Conservation (phyloP, 768 basidiomycete species). For the Fistulinella prunicolor region DNA sequence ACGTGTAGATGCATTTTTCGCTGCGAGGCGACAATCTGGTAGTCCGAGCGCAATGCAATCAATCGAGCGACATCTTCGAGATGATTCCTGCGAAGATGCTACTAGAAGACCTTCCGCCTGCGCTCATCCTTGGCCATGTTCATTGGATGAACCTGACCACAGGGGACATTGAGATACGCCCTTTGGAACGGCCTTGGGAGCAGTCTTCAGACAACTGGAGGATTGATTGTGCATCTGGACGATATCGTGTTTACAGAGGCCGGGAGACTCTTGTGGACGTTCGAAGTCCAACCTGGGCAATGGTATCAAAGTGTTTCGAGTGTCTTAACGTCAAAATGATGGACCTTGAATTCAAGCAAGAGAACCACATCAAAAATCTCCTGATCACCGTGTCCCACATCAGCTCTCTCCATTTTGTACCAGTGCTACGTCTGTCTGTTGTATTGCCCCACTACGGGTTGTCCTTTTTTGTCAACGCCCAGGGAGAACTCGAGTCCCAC, state of each 20-base stretch:
- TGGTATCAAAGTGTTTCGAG: conserved; percentile 11
- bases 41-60: conserved; percentile 3
- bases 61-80: conserved; percentile 6
- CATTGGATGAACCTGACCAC: conserved; percentile 26
- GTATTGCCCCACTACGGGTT: too few species aligned
- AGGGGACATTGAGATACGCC: conserved; percentile 23
- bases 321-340: too few species aligned
- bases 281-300: conserved; percentile 16
- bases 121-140: conserved; percentile 11
- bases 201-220: conserved; percentile 20
- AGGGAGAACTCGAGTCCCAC: too few species aligned
- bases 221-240: neutral
- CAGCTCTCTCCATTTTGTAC: neutral
- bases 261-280: conserved; percentile 16
- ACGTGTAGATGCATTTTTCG: conserved; percentile 15
- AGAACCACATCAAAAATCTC: too few species aligned
- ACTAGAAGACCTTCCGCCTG: conserved; percentile 16
- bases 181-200: conserved; percentile 16
- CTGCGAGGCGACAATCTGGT: conserved; percentile 1
- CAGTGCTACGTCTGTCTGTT: too few species aligned
- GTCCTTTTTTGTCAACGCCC: too few species aligned
- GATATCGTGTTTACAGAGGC: neutral
- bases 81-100: conserved; percentile 17
- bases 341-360: too few species aligned
- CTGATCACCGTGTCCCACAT: conserved; percentile 7